Conservation (phyloP, 2,329 filamentous ascomycete genomes). For the Hymenotorrendiella dingleyae region DNA sequence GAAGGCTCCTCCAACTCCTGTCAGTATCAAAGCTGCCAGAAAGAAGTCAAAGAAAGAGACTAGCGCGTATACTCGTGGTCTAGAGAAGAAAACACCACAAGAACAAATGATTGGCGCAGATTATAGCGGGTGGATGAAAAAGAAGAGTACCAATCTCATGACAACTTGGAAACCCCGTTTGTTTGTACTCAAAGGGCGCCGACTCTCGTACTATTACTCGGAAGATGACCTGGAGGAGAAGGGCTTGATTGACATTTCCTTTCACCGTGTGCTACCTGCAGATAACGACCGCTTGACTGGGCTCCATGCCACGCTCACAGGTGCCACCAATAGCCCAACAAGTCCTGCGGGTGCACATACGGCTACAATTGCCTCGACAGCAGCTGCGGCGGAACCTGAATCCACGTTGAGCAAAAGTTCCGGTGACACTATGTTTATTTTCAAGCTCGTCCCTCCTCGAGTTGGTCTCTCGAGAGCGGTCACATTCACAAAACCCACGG, state of each 20-base stretch:
- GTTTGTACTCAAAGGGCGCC: slow-evolving; percentile 88
- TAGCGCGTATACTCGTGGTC: slow-evolving; percentile 83
- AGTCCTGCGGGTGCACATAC: slow-evolving; percentile 42
- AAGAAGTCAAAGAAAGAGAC: slow-evolving; percentile 90
- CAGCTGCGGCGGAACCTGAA: slow-evolving; percentile 36
- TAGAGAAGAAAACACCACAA: slow-evolving; percentile 72
- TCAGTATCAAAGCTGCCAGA: slow-evolving; percentile 44
- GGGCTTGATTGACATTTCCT: slow-evolving; percentile 94
- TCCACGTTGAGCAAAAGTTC: slow-evolving; percentile 30
- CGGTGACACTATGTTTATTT: slow-evolving; percentile 82
- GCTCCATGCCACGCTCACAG: slow-evolving; percentile 85
- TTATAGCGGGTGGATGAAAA: slow-evolving; percentile 99
- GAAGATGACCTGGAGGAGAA: slow-evolving; percentile 90
- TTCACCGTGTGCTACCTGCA: slow-evolving; percentile 91
- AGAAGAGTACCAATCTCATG: slow-evolving; percentile 93
- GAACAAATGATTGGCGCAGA: slow-evolving; percentile 84
- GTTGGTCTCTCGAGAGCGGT: slow-evolving; percentile 83
- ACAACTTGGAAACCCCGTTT: slow-evolving; percentile 95
- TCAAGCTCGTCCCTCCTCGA: slow-evolving; percentile 92
- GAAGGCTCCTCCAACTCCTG: slow-evolving; percentile 43
- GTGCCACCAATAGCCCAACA: slow-evolving; percentile 64
- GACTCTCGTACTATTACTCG: slow-evolving; percentile 92
- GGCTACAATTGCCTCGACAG: slow-evolving; percentile 38
- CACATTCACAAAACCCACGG: slow-evolving; percentile 94
- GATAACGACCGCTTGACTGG: slow-evolving; percentile 87